Evolutionary conservation across 176 grass and related monocot genomes (phyloP), one percentile per base, ranked within the genome.

Genomic region (Neostapfia colusana): DNA sequence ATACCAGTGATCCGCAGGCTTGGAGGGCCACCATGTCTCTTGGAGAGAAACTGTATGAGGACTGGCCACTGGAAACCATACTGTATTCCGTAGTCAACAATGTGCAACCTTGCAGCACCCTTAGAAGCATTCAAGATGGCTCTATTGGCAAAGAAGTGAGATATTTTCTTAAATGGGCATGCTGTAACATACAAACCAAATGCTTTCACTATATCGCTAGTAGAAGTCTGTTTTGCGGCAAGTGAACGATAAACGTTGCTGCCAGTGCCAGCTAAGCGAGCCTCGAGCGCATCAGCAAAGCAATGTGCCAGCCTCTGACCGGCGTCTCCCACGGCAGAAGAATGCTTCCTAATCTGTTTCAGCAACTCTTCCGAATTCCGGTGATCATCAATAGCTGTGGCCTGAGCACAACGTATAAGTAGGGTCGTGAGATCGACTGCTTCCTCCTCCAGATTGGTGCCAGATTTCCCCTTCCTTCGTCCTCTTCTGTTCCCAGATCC

Each of bases 21-120:
- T 78, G 73, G 67, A 2, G 26, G 73, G 4, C 59, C 73, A 20
- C 67, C 73, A 50, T 2, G 4, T 72, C 67, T 65, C 66, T 58
- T 82, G 0, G 73, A 56, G 17, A 87, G 17, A 17, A 17, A 39
- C 18, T 87, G 79, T 67, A 82, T 20, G 17, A 87, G 55, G 23
- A 87, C 3, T 42, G 85, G 85, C 67, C 67, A 87, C 59, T 87
- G 85, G 49, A 87, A 87, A 37, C 85, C 85, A 26, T 65, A 82
- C 15, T 43, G 65, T 48, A 76, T 65, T 37, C 85, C 85, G 0
- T 65, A 86, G 28, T 86, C 85, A 55, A 87, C 14, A 72, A 78
- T 87, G 31, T 87, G 85, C 67, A 82, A 14, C 23, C 23, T 73
- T 77, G 59, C 23, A 2, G 11, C 59, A 18, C 49, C 35, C 40